Percentiles rank a stretch among this genome's conserved stretches.
Evolutionary conservation across 1,284 basidiomycete species (phyloP).

Genomic region (Athelia psychrophila): DNA sequence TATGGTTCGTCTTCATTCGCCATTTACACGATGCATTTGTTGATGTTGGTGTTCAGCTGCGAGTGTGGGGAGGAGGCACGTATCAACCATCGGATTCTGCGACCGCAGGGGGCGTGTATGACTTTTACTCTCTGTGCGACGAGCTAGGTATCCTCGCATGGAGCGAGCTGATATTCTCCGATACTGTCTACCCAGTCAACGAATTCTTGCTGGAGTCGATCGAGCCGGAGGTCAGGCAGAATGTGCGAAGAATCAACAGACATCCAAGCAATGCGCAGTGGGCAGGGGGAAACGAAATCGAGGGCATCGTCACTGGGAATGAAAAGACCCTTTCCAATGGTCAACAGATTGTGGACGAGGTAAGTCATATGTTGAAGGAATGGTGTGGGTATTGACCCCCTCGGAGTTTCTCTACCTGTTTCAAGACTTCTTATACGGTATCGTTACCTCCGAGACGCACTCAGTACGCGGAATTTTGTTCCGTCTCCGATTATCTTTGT

Average conservation of each 20-base stretch:
- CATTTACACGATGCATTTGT: not conserved
- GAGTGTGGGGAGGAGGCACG: conserved; percentile 57
- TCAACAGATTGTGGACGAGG: not conserved
- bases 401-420: conserved; percentile 47
- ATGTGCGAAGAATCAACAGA: conserved; percentile 50
- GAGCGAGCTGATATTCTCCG: conserved; percentile 66
- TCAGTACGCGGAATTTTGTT: conserved; percentile 33
- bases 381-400: not conserved
- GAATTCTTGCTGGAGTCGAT: conserved; percentile 49
- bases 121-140: conserved; percentile 59
- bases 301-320: conserved; percentile 44
- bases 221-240: conserved; percentile 56
- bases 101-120: conserved; percentile 46
- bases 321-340: conserved; percentile 17
- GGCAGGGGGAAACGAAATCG: conserved; percentile 63
- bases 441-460: conserved; percentile 46
- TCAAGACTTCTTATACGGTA: conserved; percentile 50
- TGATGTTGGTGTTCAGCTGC: conserved; percentile 34
- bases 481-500: not conserved
- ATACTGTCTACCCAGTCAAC: conserved; percentile 55
- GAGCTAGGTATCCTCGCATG: conserved; percentile 63
- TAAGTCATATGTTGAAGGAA: not conserved
- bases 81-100: conserved; percentile 43
- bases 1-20: conserved; percentile 41
- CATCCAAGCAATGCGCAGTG: conserved; percentile 61